phyloP scores from a whole-genome alignment of 2,329 filamentous ascomycete species.

The Fusarium drepaniforme region DNA sequence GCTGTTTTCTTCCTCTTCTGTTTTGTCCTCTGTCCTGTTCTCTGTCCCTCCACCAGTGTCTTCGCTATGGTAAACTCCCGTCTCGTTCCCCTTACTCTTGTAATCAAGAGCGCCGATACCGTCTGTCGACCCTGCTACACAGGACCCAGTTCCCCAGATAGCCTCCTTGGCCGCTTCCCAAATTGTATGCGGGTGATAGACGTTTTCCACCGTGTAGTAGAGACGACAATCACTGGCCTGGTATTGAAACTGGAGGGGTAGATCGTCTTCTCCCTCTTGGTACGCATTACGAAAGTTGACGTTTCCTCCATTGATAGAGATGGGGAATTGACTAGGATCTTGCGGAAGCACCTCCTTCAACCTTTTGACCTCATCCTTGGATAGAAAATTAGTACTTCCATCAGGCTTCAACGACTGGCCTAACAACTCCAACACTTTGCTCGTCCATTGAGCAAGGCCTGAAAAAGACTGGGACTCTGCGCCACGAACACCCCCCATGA shows the following conservation, averaged over 20 bases:
- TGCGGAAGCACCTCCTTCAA: neutral
- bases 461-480: neutral
- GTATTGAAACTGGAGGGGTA: conserved; percentile 27
- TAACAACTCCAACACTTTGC: neutral
- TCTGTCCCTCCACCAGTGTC: neutral
- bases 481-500: conserved; percentile 25
- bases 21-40: neutral
- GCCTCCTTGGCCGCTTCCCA: neutral
- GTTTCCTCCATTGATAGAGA: neutral
- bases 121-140: neutral
- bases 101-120: neutral
- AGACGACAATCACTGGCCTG: conserved; percentile 26
- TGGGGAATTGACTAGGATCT: neutral
- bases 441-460: neutral
- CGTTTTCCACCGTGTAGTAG: conserved; percentile 9
- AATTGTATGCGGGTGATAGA: neutral
- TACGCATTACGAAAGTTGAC: conserved; percentile 20
- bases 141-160: neutral
- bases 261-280: neutral
- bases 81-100: neutral
- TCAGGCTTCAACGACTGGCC: neutral
- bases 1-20: neutral
- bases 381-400: neutral
- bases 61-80: neutral
- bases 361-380: neutral